These are phyloP conservation scores for Yamagishiella unicocca DNA, from an alignment of 139 green algal species.

Conservation along the genomic window DNA sequence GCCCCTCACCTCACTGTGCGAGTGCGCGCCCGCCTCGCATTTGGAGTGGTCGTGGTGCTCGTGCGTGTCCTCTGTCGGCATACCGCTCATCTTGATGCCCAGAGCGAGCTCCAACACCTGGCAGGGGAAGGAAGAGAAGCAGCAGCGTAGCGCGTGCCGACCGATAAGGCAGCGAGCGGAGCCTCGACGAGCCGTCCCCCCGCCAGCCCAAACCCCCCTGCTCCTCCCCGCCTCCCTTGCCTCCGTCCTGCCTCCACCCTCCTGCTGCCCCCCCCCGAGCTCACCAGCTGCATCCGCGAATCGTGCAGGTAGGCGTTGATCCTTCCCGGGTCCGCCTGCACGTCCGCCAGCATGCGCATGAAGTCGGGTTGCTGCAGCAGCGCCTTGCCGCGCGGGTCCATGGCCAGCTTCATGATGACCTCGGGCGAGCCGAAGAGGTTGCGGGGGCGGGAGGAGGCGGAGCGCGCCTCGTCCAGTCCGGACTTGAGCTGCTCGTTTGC, in stretches of 20 bases:
- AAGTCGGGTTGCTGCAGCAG: slow-evolving; percentile 94
- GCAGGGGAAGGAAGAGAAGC: not conserved
- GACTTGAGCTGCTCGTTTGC: slow-evolving; percentile 78
- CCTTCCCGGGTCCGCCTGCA: slow-evolving; percentile 81
- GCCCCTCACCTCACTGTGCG: no score
- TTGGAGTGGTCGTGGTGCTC: no score
- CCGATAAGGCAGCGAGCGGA: no score
- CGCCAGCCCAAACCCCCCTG: no score
- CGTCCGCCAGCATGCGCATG: slow-evolving; percentile 83
- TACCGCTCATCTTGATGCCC: slow-evolving; percentile 66
- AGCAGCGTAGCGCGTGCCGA: no score
- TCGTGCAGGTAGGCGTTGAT: slow-evolving; percentile 82
- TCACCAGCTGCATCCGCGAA: slow-evolving; percentile 77
- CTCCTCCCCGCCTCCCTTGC: not conserved
- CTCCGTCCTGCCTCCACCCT: not conserved
- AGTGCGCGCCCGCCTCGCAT: no score
- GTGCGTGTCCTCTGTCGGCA: no score
- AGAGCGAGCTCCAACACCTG: slow-evolving; percentile 76
- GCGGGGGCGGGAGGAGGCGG: slow-evolving; percentile 24
- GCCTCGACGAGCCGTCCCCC: no score
- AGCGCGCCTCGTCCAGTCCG: slow-evolving; percentile 72
- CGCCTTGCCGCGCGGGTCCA: slow-evolving; percentile 81
- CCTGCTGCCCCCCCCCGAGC: slow-evolving; percentile 53
- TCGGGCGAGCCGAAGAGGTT: slow-evolving; percentile 65
- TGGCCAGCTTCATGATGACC: slow-evolving; percentile 87